Conservation (phyloP, 2,329 filamentous ascomycete genomes). For the Ophiognomonia clavigignenti-juglandacearum region DNA sequence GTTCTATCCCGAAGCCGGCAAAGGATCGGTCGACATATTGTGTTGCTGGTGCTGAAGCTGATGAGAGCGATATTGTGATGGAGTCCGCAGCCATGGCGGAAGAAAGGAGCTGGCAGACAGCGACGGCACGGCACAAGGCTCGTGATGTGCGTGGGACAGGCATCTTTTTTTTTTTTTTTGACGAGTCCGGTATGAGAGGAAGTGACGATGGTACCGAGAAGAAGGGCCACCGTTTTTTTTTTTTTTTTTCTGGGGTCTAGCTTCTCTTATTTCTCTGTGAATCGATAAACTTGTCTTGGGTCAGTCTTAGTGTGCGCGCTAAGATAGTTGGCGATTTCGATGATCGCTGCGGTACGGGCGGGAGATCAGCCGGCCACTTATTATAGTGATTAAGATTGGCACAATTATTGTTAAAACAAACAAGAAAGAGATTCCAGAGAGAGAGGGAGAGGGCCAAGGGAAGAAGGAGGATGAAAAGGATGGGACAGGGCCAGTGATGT, state of each 20-base stretch:
- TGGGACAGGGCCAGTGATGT: too few relatives aligned
- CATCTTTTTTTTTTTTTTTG: conserved; percentile 4
- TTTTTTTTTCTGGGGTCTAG: not conserved
- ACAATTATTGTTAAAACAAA: too few relatives aligned
- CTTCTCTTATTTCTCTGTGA: not conserved
- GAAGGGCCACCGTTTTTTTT: not conserved
- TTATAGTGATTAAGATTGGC: too few relatives aligned
- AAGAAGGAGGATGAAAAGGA: too few relatives aligned
- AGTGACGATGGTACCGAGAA: not conserved
- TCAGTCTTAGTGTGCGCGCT: not conserved
- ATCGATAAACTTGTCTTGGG: not conserved
- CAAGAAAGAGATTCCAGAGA: too few relatives aligned
- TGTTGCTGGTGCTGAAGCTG: conserved; percentile 8
- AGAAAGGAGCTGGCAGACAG: conserved; percentile 3
- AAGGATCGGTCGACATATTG: conserved; percentile 34
- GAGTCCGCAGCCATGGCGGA: conserved; percentile 8
- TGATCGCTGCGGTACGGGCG: not conserved
- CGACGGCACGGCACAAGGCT: conserved; percentile 6
- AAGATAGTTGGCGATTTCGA: not conserved
- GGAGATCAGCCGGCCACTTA: not conserved
- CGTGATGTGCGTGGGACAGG: conserved; percentile 6
- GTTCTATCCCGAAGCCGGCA: conserved; percentile 47
- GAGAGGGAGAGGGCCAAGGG: too few relatives aligned
- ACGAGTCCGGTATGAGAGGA: not conserved
- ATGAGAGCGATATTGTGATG: conserved; percentile 5